Evolutionary conservation across 768 basidiomycete species (phyloP).

Genomic region (Floccularia luteovirens): DNA sequence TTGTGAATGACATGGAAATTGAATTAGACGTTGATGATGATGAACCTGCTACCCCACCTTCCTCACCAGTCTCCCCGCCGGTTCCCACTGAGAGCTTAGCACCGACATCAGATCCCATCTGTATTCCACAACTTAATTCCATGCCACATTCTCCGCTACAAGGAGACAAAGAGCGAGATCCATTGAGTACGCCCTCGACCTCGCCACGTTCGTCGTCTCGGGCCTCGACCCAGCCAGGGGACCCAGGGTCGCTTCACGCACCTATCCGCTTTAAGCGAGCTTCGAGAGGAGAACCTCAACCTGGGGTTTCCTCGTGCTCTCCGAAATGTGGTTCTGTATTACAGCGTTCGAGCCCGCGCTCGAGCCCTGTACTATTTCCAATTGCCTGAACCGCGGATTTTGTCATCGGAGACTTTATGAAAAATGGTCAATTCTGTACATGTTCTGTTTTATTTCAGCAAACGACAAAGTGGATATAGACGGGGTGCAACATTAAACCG

Average conservation of each 20-base stretch:
- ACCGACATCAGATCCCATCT: no score
- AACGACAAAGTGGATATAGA: no score
- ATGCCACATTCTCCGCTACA: no score
- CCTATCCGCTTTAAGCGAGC: constrained; percentile 7
- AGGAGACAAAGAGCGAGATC: no score
- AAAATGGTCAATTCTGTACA: no score
- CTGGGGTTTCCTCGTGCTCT: not conserved
- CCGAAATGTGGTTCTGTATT: not conserved
- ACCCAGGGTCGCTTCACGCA: constrained; percentile 2
- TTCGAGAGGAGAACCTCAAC: not conserved
- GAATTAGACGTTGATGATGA: constrained; percentile 26
- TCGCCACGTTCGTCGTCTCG: constrained; percentile 1
- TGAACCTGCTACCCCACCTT: constrained; percentile 7
- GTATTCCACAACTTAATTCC: no score
- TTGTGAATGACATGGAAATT: constrained; percentile 32
- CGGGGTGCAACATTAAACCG: no score
- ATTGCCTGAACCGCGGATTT: not conserved
- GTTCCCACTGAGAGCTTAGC: not conserved
- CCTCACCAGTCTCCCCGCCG: not conserved
- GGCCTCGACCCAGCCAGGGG: not conserved
- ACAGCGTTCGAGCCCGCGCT: not conserved
- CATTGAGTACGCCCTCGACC: no score
- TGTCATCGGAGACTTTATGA: no score
- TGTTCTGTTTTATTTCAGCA: no score
- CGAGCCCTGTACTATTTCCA: constrained; percentile 1